Percentiles rank a stretch among this genome's conserved stretches.
These are phyloP conservation scores for Daucus carota DNA, from an alignment of 129 eudicot genomes.

Conservation along the genomic window DNA sequence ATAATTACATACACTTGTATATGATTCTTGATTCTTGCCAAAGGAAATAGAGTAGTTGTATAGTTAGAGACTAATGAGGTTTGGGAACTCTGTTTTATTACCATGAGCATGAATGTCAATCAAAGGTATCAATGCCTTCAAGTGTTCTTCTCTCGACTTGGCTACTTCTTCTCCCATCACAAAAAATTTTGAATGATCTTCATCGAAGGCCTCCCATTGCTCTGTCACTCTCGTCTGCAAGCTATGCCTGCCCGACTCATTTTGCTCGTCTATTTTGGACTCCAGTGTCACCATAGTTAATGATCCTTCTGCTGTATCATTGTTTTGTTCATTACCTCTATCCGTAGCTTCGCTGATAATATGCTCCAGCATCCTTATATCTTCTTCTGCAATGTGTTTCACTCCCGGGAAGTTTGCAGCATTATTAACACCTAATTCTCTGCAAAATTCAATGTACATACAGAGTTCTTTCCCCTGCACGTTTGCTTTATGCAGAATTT, in stretches of 20 bases:
- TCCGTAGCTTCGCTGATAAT: slow-evolving; percentile 25
- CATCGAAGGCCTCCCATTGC: slow-evolving; percentile 68
- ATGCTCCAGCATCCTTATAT: slow-evolving; percentile 38
- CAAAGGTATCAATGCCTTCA: background rate
- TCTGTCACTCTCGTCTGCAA: slow-evolving; percentile 45
- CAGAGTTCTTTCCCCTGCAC: slow-evolving; percentile 46
- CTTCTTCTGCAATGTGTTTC: slow-evolving; percentile 37
- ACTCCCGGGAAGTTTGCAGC: slow-evolving; percentile 43
- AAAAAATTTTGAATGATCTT: slow-evolving; percentile 24
- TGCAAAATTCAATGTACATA: slow-evolving; percentile 36
- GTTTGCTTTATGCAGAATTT: slow-evolving; percentile 39
- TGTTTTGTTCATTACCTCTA: background rate
- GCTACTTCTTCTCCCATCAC: background rate
- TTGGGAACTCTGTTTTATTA: slow-evolving; percentile 30
- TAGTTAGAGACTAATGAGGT: slow-evolving; percentile 43
- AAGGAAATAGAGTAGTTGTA: background rate
- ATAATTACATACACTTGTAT: background rate
- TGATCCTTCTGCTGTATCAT: slow-evolving; percentile 17
- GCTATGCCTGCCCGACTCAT: slow-evolving; percentile 13
- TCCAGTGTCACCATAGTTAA: slow-evolving; percentile 14
- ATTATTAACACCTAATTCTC: slow-evolving; percentile 46
- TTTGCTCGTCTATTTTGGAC: background rate
- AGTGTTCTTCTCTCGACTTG: slow-evolving; percentile 8
- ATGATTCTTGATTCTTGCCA: background rate
- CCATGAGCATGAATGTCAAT: background rate